Evolutionary conservation across 768 basidiomycete species (phyloP).

Genomic region (Tricholoma bakamatsutake): DNA sequence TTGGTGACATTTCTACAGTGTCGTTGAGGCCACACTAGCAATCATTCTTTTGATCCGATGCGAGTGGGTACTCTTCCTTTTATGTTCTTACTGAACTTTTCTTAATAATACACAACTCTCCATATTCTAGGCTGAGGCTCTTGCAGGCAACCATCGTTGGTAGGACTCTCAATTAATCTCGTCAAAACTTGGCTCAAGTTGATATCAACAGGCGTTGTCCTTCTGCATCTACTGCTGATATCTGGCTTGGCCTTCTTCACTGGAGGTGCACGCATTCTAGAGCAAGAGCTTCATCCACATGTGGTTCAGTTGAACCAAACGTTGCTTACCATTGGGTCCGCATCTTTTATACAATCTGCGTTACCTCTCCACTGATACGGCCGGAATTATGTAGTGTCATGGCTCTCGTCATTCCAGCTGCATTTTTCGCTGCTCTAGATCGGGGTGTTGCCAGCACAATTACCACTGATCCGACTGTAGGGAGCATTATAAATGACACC

Average conservation of each 20-base stretch:
- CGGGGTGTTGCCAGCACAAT: constrained; percentile 18
- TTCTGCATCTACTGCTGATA: constrained; percentile 68
- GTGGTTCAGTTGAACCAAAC: constrained; percentile 63
- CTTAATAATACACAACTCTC: neutral
- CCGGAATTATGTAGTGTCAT: constrained; percentile 40
- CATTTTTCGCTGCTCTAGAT: constrained; percentile 59
- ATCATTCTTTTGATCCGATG: constrained; percentile 64
- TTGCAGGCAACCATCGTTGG: constrained; percentile 68
- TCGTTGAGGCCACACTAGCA: constrained; percentile 67
- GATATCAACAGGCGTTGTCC: constrained; percentile 46
- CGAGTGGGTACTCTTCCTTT: constrained; percentile 44
- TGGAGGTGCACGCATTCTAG: constrained; percentile 60
- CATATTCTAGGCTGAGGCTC: constrained; percentile 43
- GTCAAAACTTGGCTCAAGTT: neutral
- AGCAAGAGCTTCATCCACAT: constrained; percentile 66
- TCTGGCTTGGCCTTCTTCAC: constrained; percentile 68
- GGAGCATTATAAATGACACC: constrained; percentile 33
- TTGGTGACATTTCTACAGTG: constrained; percentile 27
- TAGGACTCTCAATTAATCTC: constrained; percentile 14
- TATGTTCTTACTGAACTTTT: neutral
- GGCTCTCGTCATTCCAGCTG: constrained; percentile 57
- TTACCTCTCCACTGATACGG: neutral
- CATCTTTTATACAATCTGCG: constrained; percentile 1
- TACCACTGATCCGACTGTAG: constrained; percentile 13
- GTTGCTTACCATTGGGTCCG: constrained; percentile 63